Percentiles rank a stretch among this genome's conserved stretches.
Conservation (phyloP, 345 rosid genomes). For the Eucalyptus virginea region DNA sequence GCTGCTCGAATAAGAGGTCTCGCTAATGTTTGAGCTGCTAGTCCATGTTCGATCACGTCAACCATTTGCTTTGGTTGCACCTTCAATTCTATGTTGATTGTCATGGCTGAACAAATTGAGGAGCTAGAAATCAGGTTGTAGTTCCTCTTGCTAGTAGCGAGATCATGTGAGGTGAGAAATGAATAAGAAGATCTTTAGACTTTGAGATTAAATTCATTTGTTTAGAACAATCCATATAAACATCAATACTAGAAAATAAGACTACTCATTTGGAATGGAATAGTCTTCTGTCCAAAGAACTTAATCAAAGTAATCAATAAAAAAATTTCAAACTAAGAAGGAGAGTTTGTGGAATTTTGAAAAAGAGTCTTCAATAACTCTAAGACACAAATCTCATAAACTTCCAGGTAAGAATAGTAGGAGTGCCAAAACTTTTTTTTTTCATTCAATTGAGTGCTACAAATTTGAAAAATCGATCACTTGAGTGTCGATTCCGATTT, state of each 20-base stretch:
- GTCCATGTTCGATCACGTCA: not conserved
- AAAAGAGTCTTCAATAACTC: no score
- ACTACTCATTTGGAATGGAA: no score
- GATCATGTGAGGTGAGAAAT: not conserved
- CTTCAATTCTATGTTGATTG: not conserved
- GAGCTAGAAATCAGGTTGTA: not conserved
- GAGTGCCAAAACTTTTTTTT: no score
- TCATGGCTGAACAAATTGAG: not conserved
- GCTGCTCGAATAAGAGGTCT: not conserved
- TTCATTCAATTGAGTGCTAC: no score
- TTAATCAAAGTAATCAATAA: no score
- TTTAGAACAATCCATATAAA: not conserved
- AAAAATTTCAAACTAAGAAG: no score
- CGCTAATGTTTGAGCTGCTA: not conserved
- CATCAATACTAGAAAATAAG: no score
- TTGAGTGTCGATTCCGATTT: rapidly evolving
- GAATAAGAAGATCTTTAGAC: not conserved
- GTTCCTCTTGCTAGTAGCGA: not conserved
- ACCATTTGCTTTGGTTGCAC: not conserved
- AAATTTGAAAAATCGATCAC: no score
- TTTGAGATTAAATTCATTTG: not conserved
- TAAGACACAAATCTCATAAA: no score
- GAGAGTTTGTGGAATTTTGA: no score
- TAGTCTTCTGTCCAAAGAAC: no score
- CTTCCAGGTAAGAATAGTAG: rapidly evolving